Base-by-base conservation (phyloP, 257 asterid species). In the Dorcoceras hygrometricum region DNA sequence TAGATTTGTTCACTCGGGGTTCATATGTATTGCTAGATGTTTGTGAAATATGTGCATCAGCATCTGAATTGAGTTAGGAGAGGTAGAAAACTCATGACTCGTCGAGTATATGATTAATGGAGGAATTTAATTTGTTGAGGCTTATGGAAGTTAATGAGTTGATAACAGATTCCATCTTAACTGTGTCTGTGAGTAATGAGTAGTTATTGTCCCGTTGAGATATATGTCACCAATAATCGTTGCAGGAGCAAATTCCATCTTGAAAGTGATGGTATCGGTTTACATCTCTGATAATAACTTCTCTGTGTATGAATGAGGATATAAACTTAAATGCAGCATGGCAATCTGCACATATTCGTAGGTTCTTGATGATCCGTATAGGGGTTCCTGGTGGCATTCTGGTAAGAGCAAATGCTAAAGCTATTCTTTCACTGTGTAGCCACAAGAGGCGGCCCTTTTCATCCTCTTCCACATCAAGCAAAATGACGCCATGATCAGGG, bases 401-500 rank as follows among this genome's bases (percentile, higher is more conserved):
- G 48, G 86, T 32, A 59, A 92, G 89, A 63, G 96, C 93, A 80
- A 75, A 92, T 63, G 96, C 93, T 71, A 92, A 71, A 75, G 98
- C 96, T 69, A 89, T 73, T 73, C 97, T 87, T 75, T 92, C 98
- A 62, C 98, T 92, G 69, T 92, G 98, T 46, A 76, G 71, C 98
- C 98, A 89, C 73, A 89, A 79, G n/a, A 89, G 84, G 23, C 89
- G 89, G 8, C 79, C 77, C 81, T 92, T 92, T 59, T 92, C 96
- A 71, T 87, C 98, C 69, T 92, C 95, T 31, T 87, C 98, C 61
- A 92, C 96, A 76, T 87, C 93, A 69, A 89, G 97, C 83, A 92
- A 73, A 79, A 92, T 69, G 66, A 78, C 87, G n/a, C 72, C 80
- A 69, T 22, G 56, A 69, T 87, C 78, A 14, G 98, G 93, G 70